phyloP scores from a whole-genome alignment of 305 asterid species.

The Fraxinus velutina region DNA sequence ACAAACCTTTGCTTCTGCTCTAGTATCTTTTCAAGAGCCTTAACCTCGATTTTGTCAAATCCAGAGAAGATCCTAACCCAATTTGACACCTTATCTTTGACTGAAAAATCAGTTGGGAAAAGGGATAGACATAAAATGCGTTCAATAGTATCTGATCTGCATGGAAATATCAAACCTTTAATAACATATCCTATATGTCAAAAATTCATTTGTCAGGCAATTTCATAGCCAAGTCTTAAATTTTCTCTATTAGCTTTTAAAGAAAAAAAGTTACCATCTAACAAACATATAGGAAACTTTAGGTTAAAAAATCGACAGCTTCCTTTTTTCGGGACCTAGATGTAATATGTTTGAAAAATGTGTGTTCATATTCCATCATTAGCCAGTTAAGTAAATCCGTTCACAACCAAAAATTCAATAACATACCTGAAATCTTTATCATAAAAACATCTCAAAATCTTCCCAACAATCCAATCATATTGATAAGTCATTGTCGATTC shows the following conservation, averaged over 20 bases:
- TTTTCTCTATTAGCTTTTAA: slow-evolving; percentile 1
- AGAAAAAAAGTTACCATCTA: slow-evolving; percentile 14
- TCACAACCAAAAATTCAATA: slow-evolving; percentile 18
- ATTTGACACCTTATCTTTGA: slow-evolving; percentile 60
- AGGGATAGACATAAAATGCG: slow-evolving; percentile 67
- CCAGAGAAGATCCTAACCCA: slow-evolving; percentile 77
- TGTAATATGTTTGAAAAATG: slow-evolving; percentile 12
- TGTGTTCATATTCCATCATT: slow-evolving; percentile 13
- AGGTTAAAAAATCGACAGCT: slow-evolving; percentile 18
- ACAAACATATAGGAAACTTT: slow-evolving; percentile 9
- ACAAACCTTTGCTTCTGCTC: slow-evolving; percentile 96
- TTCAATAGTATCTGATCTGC: slow-evolving; percentile 91
- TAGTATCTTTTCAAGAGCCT: slow-evolving; percentile 93
- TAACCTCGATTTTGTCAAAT: slow-evolving; percentile 85
- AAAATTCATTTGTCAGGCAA: slow-evolving; percentile 10
- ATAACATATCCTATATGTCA: slow-evolving; percentile 11
- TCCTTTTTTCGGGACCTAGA: background rate
- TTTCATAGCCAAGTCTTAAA: background rate
- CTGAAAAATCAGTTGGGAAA: slow-evolving; percentile 73
- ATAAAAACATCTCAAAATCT: slow-evolving; percentile 84
- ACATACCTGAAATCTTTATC: slow-evolving; percentile 97
- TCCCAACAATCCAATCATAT: slow-evolving; percentile 91
- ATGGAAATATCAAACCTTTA: slow-evolving; percentile 21
- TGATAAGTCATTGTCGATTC: slow-evolving; percentile 40
- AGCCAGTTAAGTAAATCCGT: slow-evolving; percentile 10